A percentile compares a stretch with the other conserved stretches of the same genome.
phyloP scores from a whole-genome alignment of 2,329 filamentous ascomycete genomes.

The Aureobasidium subglaciale region DNA sequence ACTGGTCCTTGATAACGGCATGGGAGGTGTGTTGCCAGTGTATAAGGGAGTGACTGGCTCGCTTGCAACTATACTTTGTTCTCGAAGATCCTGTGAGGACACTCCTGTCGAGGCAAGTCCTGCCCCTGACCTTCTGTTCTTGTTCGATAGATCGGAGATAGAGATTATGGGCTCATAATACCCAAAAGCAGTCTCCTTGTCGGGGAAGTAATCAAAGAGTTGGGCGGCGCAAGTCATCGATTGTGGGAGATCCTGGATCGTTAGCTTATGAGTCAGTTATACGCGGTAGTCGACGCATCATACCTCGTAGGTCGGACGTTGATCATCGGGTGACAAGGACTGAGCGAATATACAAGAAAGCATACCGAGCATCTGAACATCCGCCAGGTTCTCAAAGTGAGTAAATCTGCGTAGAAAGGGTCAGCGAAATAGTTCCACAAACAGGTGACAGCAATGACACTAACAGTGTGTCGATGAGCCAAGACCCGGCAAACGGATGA shows the following conservation, averaged over 20 bases:
- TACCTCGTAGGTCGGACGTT: constrained; percentile 2
- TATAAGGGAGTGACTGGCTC: constrained; percentile 47
- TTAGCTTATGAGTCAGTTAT: background rate
- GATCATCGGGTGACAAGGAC: constrained; percentile 8
- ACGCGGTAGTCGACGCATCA: background rate
- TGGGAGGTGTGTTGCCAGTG: constrained; percentile 46
- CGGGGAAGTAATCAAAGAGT: constrained; percentile 2
- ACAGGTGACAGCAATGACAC: background rate
- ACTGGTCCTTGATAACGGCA: constrained; percentile 32
- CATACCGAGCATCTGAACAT: constrained; percentile 61
- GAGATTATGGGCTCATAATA: constrained; percentile 33
- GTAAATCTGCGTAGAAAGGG: constrained; percentile 35
- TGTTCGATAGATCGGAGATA: constrained; percentile 14
- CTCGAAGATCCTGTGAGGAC: constrained; percentile 46
- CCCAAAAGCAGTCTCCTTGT: constrained; percentile 33
- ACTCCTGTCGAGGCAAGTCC: constrained; percentile 35
- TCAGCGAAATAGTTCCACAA: background rate
- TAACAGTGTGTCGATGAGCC: constrained; percentile 47
- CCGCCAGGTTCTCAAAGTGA: constrained; percentile 53
- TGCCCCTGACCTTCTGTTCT: constrained; percentile 25
- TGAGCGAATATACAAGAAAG: constrained; percentile 51
- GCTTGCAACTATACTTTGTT: constrained; percentile 32
- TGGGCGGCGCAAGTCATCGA: constrained; percentile 11
- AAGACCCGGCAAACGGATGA: constrained; percentile 48
- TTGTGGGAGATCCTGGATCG: background rate